Conservation (phyloP, 352 stramenopile genomes). For the Phytopythium montanum region DNA sequence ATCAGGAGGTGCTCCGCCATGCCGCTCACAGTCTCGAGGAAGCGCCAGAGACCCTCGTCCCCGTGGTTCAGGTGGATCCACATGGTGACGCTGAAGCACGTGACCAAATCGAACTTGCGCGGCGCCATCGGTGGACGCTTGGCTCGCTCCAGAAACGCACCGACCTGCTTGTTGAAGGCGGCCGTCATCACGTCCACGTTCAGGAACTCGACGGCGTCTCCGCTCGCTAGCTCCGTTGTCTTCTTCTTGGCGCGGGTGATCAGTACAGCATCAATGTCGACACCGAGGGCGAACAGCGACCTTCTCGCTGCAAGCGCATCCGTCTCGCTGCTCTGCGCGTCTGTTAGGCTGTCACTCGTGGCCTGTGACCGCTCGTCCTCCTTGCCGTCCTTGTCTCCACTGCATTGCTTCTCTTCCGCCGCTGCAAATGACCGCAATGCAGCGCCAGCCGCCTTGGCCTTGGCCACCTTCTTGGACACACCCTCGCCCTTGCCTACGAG, state of each 20-base stretch:
- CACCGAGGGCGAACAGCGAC: constrained; percentile 51
- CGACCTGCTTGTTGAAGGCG: constrained; percentile 38
- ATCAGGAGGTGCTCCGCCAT: constrained; percentile 72
- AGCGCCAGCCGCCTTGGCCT: constrained; percentile 60
- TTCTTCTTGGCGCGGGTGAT: constrained; percentile 54
- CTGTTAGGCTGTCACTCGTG: background rate
- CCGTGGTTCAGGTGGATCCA: constrained; percentile 88
- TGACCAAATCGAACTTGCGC: constrained; percentile 66
- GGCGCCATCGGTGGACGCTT: constrained; percentile 24
- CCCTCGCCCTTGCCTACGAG: constrained; percentile 46
- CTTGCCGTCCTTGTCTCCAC: background rate
- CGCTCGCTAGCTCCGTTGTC: constrained; percentile 15
- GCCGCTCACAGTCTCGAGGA: constrained; percentile 56
- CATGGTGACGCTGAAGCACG: constrained; percentile 86
- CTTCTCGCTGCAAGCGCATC: constrained; percentile 26
- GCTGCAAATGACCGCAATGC: constrained; percentile 26
- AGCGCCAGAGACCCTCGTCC: constrained; percentile 73
- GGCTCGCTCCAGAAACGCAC: constrained; percentile 37
- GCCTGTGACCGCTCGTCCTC: background rate
- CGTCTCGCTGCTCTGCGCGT: background rate
- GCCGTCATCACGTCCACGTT: constrained; percentile 53
- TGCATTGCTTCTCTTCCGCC: constrained; percentile 6
- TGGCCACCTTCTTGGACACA: constrained; percentile 81
- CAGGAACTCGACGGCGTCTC: constrained; percentile 46
- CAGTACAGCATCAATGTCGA: constrained; percentile 74